Conservation (phyloP, 805 yeast species). For the Suhomyces pyralidae region DNA sequence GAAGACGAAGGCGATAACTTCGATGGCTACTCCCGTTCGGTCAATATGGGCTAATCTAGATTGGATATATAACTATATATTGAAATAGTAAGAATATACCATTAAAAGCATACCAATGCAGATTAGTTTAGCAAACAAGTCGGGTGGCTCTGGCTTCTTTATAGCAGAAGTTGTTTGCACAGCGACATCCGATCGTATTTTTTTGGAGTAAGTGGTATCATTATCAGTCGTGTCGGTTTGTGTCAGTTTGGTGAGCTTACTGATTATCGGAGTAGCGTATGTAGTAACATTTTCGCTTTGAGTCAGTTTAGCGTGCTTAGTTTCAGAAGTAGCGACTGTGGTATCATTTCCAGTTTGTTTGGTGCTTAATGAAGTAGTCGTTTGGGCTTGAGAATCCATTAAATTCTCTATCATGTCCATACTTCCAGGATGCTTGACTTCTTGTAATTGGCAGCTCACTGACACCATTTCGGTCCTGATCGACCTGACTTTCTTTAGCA, state of each 20-base stretch:
- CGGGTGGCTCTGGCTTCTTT: background rate
- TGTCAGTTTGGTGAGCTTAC: background rate
- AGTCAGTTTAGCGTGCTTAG: background rate
- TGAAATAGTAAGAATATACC: background rate
- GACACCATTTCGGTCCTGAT: slow-evolving; percentile 8
- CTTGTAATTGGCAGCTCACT: slow-evolving; percentile 8
- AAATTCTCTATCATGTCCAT: background rate
- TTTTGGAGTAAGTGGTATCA: background rate
- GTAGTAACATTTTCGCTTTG: background rate
- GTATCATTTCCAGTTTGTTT: too few species aligned
- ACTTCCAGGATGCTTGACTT: slow-evolving; percentile 1
- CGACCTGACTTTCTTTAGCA: slow-evolving; percentile 4
- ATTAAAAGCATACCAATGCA: background rate
- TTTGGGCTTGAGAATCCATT: background rate
- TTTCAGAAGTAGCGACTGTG: too few species aligned
- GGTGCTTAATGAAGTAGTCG: background rate
- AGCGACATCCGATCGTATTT: background rate
- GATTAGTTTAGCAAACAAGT: background rate
- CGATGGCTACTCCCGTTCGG: slow-evolving; percentile 35
- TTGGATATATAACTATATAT: background rate
- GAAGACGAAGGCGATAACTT: slow-evolving; percentile 41
- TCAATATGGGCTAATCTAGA: slow-evolving; percentile 34
- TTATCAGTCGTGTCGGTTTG: background rate
- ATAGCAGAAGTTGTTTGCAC: background rate
- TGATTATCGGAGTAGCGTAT: too few species aligned